Evolutionary conservation across 768 basidiomycete genomes (phyloP).

Genomic region (Agrocybe pediades): DNA sequence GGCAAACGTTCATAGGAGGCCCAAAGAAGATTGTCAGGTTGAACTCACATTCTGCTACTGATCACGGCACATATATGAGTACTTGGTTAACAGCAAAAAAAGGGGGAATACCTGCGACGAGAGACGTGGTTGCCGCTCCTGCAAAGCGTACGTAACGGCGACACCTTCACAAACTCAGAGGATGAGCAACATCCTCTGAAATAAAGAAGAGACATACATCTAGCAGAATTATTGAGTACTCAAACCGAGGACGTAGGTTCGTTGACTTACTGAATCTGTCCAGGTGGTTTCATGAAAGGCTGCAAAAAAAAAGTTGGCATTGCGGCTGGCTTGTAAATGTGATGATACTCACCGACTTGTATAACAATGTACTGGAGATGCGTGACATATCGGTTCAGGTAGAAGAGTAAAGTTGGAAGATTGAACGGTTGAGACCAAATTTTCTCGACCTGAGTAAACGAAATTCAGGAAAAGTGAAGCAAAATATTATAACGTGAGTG

Average conservation of each 20-base stretch:
- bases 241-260: background rate
- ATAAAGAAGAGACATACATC: slow-evolving; percentile 13
- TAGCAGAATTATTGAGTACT: background rate
- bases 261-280: slow-evolving; percentile 20
- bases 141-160: slow-evolving; percentile 23
- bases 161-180: slow-evolving; percentile 14
- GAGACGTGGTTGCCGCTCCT: slow-evolving; percentile 20
- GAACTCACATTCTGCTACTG: slow-evolving; percentile 20
- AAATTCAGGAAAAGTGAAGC: background rate
- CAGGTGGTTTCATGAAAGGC: slow-evolving; percentile 24
- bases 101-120: slow-evolving; percentile 18
- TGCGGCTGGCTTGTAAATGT: background rate
- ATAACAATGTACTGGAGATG: slow-evolving; percentile 24
- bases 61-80: background rate
- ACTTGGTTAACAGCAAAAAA: background rate
- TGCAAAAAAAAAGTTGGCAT: background rate
- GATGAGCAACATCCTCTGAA: no score
- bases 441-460: slow-evolving; percentile 17
- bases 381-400: slow-evolving; percentile 24
- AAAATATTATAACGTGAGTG: background rate
- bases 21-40: background rate
- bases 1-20: background rate
- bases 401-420: slow-evolving; percentile 19
- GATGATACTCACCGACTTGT: slow-evolving; percentile 19
- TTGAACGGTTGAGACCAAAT: slow-evolving; percentile 23